Evolutionary conservation across 306 rosid genomes (phyloP).

Genomic region (Sphenostylis stenocarpa): DNA sequence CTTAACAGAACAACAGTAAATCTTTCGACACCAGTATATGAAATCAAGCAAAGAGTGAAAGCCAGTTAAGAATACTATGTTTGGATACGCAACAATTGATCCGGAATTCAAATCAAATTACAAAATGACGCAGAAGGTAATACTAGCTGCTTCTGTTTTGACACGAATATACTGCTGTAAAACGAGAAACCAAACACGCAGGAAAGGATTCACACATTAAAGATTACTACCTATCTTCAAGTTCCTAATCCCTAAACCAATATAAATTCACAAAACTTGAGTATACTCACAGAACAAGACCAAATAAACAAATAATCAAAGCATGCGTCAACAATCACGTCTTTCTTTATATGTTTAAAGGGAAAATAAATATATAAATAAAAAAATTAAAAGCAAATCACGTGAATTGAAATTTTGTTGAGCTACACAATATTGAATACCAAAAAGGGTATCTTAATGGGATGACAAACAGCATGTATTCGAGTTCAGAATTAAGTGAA

Average conservation of each 20-base stretch:
- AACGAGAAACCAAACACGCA: not conserved
- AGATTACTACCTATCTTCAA: not conserved
- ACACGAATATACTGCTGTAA: not conserved
- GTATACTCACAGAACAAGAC: not conserved
- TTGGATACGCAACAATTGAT: not conserved
- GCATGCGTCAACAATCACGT: conserved; percentile 13
- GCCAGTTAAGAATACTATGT: not conserved
- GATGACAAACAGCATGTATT: not conserved
- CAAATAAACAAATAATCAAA: not conserved
- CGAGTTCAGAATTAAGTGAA: conserved; percentile 29
- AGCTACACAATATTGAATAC: conserved; percentile 17
- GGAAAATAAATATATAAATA: not conserved
- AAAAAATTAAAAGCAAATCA: not conserved
- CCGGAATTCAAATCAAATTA: not conserved
- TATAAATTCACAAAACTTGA: not conserved
- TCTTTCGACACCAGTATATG: not conserved
- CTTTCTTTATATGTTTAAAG: conserved; percentile 6
- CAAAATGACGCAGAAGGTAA: too few relatives aligned
- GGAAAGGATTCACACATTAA: not conserved
- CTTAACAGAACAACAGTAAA: not conserved
- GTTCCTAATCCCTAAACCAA: conserved; percentile 13
- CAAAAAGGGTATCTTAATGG: conserved; percentile 24
- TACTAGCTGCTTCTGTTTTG: too few relatives aligned
- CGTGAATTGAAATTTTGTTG: not conserved
- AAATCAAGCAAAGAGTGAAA: not conserved